Conservation (phyloP, 495 filamentous ascomycete genomes). For the Hypoxylon rickii region DNA sequence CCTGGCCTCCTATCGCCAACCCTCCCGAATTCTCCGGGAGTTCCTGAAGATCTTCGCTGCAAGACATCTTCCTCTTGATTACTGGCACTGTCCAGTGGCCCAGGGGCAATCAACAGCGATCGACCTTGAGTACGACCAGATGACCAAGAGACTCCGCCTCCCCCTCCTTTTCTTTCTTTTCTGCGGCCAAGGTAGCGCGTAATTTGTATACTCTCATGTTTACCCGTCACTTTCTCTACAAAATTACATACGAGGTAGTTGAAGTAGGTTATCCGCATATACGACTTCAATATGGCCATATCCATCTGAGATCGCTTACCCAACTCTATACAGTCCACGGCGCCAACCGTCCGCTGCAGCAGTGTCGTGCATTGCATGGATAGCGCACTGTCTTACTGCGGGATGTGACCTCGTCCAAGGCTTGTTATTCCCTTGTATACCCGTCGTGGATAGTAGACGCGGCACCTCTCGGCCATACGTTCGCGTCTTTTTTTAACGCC, state of each 20-base stretch:
- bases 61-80: constrained; percentile 27
- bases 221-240: constrained; percentile 17
- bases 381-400: constrained; percentile 23
- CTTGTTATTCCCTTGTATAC: constrained; percentile 36
- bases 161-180: too few relatives aligned
- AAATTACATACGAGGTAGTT: constrained; percentile 7
- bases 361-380: constrained; percentile 37
- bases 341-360: constrained; percentile 31
- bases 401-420: constrained; percentile 29
- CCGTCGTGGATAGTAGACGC: constrained; percentile 32
- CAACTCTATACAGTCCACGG: constrained; percentile 30
- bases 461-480: constrained; percentile 4
- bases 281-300: constrained; percentile 27
- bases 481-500: constrained; percentile 33
- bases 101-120: constrained; percentile 24
- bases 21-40: constrained; percentile 36
- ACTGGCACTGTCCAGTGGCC: constrained; percentile 9
- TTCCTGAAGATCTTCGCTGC: constrained; percentile 42
- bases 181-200: too few relatives aligned
- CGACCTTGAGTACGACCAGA: constrained; percentile 11
- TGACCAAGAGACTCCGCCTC: constrained; percentile 21
- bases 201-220: constrained; percentile 21
- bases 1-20: constrained; percentile 29
- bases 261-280: constrained; percentile 22
- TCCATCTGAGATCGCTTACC: constrained; percentile 33